phyloP scores from a whole-genome alignment of 257 asterid species.

The Salvia hispanica region DNA sequence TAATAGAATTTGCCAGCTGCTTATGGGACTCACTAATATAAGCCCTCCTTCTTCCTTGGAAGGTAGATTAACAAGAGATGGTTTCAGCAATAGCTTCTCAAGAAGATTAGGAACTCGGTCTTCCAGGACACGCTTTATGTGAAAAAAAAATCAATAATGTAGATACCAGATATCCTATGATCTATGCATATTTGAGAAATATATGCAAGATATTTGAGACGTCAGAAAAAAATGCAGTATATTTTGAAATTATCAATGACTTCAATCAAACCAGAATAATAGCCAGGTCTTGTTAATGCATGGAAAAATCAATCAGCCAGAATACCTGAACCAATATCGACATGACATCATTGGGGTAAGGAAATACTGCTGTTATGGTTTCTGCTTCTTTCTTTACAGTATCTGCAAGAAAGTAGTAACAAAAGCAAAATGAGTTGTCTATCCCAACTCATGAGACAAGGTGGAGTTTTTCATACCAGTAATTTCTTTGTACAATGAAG shows the following conservation, averaged over 20 bases:
- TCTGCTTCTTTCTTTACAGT: constrained; percentile 90
- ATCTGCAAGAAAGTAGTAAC: constrained; percentile 51
- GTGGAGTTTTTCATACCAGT: constrained; percentile 55
- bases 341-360: constrained; percentile 84
- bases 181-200: not conserved
- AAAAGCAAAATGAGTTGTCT: constrained; percentile 16
- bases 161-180: not conserved
- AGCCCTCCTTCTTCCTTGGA: constrained; percentile 90
- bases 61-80: constrained; percentile 80
- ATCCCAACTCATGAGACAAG: constrained; percentile 23
- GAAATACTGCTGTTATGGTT: constrained; percentile 86
- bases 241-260: not conserved
- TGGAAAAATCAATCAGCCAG: constrained; percentile 17
- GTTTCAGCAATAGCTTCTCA: constrained; percentile 77
- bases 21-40: constrained; percentile 58
- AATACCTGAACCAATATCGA: constrained; percentile 66
- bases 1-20: constrained; percentile 6
- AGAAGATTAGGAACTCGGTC: constrained; percentile 88
- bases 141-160: not conserved
- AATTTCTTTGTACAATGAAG: constrained; percentile 75
- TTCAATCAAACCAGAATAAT: not conserved
- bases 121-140: constrained; percentile 77
- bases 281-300: constrained; percentile 26
- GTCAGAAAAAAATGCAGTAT: not conserved
- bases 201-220: not conserved